Evolutionary conservation across 1,139 yeast genomes (phyloP).

Genomic region (Taphrina sp.): DNA sequence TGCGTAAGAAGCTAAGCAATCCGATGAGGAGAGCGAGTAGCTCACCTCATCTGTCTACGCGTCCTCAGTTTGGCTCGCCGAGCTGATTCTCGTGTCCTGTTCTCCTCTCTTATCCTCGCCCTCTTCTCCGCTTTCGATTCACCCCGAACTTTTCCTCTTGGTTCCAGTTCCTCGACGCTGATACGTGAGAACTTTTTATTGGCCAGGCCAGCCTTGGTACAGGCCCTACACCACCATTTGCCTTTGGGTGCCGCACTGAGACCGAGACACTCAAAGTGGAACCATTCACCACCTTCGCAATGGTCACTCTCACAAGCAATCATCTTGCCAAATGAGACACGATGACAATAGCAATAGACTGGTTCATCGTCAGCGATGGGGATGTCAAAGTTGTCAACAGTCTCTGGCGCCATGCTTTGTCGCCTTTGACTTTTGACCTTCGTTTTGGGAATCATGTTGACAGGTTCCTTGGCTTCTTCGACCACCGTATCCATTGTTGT

Average conservation of each 20-base stretch:
- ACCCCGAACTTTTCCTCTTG: neutral
- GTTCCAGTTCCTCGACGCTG: no score
- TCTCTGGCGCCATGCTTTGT: neutral
- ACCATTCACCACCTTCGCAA: constrained; percentile 78
- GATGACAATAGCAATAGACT: constrained; percentile 76
- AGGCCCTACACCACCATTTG: constrained; percentile 46
- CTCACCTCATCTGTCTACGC: no score
- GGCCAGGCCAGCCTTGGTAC: constrained; percentile 39
- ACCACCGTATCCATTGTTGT: neutral
- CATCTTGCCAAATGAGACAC: constrained; percentile 90
- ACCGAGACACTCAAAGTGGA: constrained; percentile 76
- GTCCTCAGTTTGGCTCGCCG: neutral
- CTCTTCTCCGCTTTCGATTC: neutral
- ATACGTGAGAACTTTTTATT: constrained; percentile 9
- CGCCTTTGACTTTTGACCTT: neutral
- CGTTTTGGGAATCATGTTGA: neutral
- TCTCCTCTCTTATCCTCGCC: neutral
- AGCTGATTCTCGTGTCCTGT: neutral
- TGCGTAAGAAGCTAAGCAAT: no score
- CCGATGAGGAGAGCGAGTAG: no score
- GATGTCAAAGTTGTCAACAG: constrained; percentile 15
- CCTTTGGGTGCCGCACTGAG: constrained; percentile 50
- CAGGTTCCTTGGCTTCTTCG: neutral
- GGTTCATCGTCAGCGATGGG: constrained; percentile 38
- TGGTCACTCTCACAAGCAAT: constrained; percentile 83